Evolutionary conservation across 108 stramenopile genomes (phyloP).

Genomic region (Cyclotella choctawhatcheeana): DNA sequence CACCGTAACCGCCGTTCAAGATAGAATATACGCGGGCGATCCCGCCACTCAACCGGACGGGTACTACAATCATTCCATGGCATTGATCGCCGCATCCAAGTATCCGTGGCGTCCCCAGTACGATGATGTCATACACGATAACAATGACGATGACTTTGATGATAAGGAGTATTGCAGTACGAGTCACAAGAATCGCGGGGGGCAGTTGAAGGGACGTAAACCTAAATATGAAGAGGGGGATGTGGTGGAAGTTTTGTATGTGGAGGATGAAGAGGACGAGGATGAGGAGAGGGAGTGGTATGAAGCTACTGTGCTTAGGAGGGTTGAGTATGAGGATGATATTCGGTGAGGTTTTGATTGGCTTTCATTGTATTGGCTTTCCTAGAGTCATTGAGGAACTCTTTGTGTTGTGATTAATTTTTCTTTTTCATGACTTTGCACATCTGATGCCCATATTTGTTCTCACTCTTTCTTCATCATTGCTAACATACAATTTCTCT

Average conservation of each 20-base stretch:
- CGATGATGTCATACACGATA: constrained; percentile 51
- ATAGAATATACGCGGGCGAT: constrained; percentile 55
- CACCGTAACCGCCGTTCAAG: constrained; percentile 44
- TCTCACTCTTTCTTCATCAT: constrained; percentile 1
- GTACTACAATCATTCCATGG: constrained; percentile 54
- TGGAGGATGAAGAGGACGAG: constrained; percentile 64
- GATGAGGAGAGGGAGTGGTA: constrained; percentile 67
- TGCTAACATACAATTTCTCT: constrained; percentile 1
- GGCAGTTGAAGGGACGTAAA: constrained; percentile 65
- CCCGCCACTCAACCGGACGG: constrained; percentile 47
- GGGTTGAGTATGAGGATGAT: constrained; percentile 64
- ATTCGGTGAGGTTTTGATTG: constrained; percentile 40
- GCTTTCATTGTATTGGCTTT: neutral
- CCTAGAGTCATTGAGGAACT: neutral
- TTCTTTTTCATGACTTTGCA: neutral
- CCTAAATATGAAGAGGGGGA: constrained; percentile 77
- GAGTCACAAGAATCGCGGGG: constrained; percentile 55
- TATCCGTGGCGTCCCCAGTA: constrained; percentile 51
- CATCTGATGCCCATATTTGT: neutral
- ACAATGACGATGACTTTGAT: constrained; percentile 54
- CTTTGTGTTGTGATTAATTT: neutral
- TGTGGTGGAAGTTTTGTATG: constrained; percentile 73
- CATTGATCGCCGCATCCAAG: constrained; percentile 39
- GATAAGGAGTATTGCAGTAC: constrained; percentile 51
- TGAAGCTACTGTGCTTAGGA: constrained; percentile 64